A percentile compares a stretch with the other conserved stretches of the same genome.
Evolutionary conservation across 2,329 filamentous ascomycete genomes (phyloP).

Genomic region (Microthyrium microscopicum): DNA sequence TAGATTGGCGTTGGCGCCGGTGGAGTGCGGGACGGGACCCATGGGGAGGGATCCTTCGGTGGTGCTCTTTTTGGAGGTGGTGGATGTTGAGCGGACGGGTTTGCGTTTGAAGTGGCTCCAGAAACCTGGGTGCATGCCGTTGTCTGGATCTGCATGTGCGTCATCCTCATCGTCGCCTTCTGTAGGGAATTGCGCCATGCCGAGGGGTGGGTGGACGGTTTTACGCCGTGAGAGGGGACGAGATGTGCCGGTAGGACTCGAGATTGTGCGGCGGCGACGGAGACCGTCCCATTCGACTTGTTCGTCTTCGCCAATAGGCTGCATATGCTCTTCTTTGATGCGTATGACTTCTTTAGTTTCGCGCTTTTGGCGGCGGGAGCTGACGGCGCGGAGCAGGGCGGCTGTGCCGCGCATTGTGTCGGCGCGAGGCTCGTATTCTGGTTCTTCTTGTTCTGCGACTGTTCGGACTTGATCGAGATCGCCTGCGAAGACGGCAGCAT

Average conservation of each 20-base stretch:
- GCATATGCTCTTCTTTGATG: constrained; percentile 65
- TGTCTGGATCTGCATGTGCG: no score
- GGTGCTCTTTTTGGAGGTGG: constrained; percentile 16
- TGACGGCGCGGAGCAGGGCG: constrained; percentile 73
- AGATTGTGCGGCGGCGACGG: constrained; percentile 49
- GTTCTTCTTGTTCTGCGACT: constrained; percentile 85
- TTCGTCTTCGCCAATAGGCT: constrained; percentile 63
- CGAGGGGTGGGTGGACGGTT: constrained; percentile 56
- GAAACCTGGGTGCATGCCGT: constrained; percentile 35
- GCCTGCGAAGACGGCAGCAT: constrained; percentile 78
- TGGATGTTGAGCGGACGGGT: constrained; percentile 7
- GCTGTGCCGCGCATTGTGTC: constrained; percentile 87
- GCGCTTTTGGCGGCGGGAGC: constrained; percentile 55
- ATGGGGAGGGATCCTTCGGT: constrained; percentile 27
- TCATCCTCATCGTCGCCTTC: constrained; percentile 30
- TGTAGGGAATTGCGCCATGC: constrained; percentile 71
- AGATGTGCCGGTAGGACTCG: constrained; percentile 14
- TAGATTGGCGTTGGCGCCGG: neutral
- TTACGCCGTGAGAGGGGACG: constrained; percentile 29
- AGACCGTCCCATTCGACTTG: constrained; percentile 85
- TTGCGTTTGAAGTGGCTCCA: constrained; percentile 18
- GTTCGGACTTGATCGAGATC: constrained; percentile 91
- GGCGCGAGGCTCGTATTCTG: constrained; percentile 90
- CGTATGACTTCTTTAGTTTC: constrained; percentile 66
- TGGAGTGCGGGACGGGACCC: constrained; percentile 28